These are phyloP conservation scores for Saprolegnia parasitica DNA, from an alignment of 352 stramenopile species.

Conservation along the genomic window DNA sequence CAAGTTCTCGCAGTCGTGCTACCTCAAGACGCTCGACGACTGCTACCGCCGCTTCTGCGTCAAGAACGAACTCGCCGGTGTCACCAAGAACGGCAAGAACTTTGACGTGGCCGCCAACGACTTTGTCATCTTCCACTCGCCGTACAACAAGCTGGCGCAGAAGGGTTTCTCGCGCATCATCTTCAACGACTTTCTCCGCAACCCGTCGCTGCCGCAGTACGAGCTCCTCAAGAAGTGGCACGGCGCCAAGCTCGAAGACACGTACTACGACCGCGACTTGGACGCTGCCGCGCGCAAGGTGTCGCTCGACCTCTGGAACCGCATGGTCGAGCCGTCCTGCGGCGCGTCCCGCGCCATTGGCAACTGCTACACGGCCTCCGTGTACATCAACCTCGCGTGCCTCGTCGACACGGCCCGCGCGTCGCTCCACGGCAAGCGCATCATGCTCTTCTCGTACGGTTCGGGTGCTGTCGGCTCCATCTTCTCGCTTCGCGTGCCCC, in stretches of 20 bases:
- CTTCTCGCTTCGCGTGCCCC: slow-evolving; percentile 78
- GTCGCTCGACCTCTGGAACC: slow-evolving; percentile 64
- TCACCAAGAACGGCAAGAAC: slow-evolving; percentile 25
- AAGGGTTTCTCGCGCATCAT: slow-evolving; percentile 89
- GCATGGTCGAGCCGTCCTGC: slow-evolving; percentile 83
- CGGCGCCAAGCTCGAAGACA: slow-evolving; percentile 81
- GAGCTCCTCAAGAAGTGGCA: slow-evolving; percentile 62
- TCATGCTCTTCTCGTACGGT: slow-evolving; percentile 96
- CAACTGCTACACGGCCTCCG: slow-evolving; percentile 96
- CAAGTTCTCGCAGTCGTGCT: slow-evolving; percentile 91
- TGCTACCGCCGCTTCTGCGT: slow-evolving; percentile 90
- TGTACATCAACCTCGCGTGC: slow-evolving; percentile 95
- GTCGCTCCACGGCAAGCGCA: slow-evolving; percentile 61
- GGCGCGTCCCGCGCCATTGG: slow-evolving; percentile 84
- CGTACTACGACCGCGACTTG: slow-evolving; percentile 87
- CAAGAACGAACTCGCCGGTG: slow-evolving; percentile 52
- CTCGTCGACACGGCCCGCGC: slow-evolving; percentile 66
- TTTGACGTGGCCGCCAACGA: slow-evolving; percentile 77
- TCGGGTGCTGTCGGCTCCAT: slow-evolving; percentile 95
- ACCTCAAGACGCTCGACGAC: slow-evolving; percentile 93
- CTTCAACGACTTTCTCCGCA: slow-evolving; percentile 55
- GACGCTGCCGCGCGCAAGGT: slow-evolving; percentile 84
- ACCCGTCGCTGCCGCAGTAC: slow-evolving; percentile 33
- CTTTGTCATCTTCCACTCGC: slow-evolving; percentile 96
- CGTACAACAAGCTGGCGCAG: slow-evolving; percentile 99